Evolutionary conservation across 148 eudicot genomes (phyloP).

Genomic region (Suaeda aralocaspica): DNA sequence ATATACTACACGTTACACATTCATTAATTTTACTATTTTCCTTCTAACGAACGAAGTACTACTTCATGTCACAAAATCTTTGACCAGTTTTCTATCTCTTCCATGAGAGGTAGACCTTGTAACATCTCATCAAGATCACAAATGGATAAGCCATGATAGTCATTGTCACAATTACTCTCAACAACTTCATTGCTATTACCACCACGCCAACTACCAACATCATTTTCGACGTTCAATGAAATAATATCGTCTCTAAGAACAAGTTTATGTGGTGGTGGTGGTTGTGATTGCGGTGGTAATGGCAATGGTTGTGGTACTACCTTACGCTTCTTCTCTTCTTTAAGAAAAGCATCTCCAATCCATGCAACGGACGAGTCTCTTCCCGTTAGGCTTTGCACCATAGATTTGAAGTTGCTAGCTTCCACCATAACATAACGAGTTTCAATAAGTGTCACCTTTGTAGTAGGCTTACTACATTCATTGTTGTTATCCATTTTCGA

Average conservation of each 20-base stretch:
- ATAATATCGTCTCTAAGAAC: neutral
- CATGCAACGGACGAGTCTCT: slow-evolving; percentile 21
- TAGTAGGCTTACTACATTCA: slow-evolving; percentile 3
- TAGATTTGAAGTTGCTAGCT: slow-evolving; percentile 38
- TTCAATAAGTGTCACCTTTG: slow-evolving; percentile 37
- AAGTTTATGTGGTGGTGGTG: neutral
- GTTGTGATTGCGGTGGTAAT: slow-evolving; percentile 4
- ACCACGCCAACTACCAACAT: neutral
- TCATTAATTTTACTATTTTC: too few species aligned
- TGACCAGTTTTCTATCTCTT: slow-evolving; percentile 14
- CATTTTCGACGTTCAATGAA: neutral
- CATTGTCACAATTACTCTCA: neutral
- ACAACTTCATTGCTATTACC: neutral
- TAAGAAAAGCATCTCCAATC: neutral
- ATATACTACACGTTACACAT: too few species aligned
- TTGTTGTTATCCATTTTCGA: neutral
- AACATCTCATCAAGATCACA: slow-evolving; percentile 15
- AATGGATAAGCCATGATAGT: neutral
- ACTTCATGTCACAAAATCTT: too few species aligned
- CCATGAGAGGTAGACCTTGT: slow-evolving; percentile 10
- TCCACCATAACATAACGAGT: slow-evolving; percentile 35
- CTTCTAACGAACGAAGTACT: too few species aligned
- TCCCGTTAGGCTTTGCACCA: slow-evolving; percentile 50
- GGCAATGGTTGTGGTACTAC: neutral
- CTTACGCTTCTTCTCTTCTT: neutral